Conservation (phyloP, 345 rosid species). For the Arabidopsis suecica region DNA sequence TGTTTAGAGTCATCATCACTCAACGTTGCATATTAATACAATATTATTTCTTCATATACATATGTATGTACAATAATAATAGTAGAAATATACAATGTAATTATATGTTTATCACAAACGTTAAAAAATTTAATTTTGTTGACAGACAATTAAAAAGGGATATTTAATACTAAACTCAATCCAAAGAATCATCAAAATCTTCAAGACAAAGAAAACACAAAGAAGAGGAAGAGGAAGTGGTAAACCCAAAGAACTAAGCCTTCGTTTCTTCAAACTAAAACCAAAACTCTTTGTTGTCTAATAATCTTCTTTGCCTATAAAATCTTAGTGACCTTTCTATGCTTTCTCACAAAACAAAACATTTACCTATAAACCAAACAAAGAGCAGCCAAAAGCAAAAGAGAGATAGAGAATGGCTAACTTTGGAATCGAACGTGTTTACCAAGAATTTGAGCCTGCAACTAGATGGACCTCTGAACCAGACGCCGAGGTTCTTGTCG, state of each 20-base stretch:
- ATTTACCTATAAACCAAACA: conserved; percentile 34
- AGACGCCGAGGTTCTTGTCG: conserved; percentile 45
- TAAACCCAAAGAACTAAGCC: conserved; percentile 44
- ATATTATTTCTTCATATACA: neutral
- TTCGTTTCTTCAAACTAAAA: conserved; percentile 43
- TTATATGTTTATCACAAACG: neutral
- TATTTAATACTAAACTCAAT: conserved; percentile 23
- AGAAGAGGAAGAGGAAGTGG: conserved; percentile 42
- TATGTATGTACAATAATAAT: neutral
- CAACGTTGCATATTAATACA: conserved; percentile 19
- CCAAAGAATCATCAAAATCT: conserved; percentile 45
- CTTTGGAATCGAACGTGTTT: conserved; percentile 32
- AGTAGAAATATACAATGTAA: neutral
- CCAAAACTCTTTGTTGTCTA: conserved; percentile 25
- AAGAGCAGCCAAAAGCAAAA: conserved; percentile 11
- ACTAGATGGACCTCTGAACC: conserved; percentile 47
- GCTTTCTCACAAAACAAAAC: conserved; percentile 29
- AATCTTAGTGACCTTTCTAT: conserved; percentile 31
- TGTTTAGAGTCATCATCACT: conserved; percentile 11
- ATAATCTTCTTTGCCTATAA: conserved; percentile 36
- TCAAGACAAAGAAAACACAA: conserved; percentile 45
- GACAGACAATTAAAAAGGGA: conserved; percentile 26
- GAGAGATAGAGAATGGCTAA: conserved; percentile 36
- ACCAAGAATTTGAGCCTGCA: conserved; percentile 43
- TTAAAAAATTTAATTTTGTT: conserved; percentile 24